These are phyloP conservation scores for Neonectria ditissima DNA, from an alignment of 2,329 filamentous ascomycete species.

Conservation along the genomic window DNA sequence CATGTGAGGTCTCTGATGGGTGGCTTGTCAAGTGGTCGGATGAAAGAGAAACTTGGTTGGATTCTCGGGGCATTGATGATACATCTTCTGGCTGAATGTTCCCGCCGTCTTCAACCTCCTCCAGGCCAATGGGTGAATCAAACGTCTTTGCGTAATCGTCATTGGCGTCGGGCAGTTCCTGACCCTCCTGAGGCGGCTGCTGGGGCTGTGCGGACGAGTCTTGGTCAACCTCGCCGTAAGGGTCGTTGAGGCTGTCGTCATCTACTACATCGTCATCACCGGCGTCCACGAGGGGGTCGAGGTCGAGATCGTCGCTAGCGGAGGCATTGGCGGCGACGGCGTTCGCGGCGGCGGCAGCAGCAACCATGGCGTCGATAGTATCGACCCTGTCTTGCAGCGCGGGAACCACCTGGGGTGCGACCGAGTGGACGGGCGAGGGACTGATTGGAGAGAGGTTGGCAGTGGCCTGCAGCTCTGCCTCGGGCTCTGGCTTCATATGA, in stretches of 20 bases:
- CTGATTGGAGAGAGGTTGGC: constrained; percentile 66
- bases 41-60: constrained; percentile 55
- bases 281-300: constrained; percentile 49
- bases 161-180: constrained; percentile 51
- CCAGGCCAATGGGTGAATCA: constrained; percentile 59
- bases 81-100: constrained; percentile 55
- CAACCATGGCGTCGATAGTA: constrained; percentile 60
- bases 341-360: constrained; percentile 48
- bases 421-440: constrained; percentile 60
- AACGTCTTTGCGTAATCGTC: constrained; percentile 65
- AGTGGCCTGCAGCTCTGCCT: constrained; percentile 60
- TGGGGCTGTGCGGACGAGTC: constrained; percentile 44
- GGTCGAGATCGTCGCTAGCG: constrained; percentile 46
- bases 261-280: constrained; percentile 56
- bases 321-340: constrained; percentile 45
- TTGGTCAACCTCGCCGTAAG: constrained; percentile 57
- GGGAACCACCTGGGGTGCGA: constrained; percentile 61
- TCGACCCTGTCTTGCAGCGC: constrained; percentile 66
- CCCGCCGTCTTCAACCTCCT: constrained; percentile 52
- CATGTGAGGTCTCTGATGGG: constrained; percentile 48
- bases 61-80: constrained; percentile 58
- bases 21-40: constrained; percentile 53
- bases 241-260: constrained; percentile 62
- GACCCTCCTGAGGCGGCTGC: constrained; percentile 46
- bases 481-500: constrained; percentile 61